Evolutionary conservation across 768 basidiomycete species (phyloP).

Genomic region (Glaciozyma antarctica): DNA sequence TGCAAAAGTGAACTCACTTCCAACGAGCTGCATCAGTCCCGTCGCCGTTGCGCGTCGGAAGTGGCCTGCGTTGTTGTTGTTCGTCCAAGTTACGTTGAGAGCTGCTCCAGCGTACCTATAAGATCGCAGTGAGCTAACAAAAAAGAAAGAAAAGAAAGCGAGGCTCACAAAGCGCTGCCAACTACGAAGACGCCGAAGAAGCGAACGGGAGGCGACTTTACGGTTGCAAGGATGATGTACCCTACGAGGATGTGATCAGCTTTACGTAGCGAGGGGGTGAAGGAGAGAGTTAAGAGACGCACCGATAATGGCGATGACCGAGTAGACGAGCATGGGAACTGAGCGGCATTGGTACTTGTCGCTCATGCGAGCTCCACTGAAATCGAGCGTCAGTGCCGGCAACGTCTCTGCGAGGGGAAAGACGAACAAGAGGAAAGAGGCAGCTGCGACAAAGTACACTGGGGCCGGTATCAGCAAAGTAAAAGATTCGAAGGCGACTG

Average conservation of each 20-base stretch:
- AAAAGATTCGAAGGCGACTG: neutral
- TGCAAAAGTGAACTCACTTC: too few species aligned
- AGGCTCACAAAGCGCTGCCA: neutral
- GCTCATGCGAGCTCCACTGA: neutral
- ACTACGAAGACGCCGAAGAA: neutral
- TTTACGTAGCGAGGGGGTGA: too few species aligned
- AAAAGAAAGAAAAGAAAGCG: neutral
- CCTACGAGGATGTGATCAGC: neutral
- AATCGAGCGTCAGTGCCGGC: too few species aligned
- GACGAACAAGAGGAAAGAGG: neutral
- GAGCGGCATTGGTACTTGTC: neutral
- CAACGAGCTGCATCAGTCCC: too few species aligned
- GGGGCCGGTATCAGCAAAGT: neutral
- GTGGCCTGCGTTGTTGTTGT: constrained; percentile 16
- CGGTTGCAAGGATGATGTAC: neutral
- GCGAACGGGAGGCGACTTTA: neutral
- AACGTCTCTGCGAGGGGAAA: too few species aligned
- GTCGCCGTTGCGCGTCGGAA: constrained; percentile 22
- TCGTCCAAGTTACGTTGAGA: neutral
- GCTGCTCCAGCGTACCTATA: neutral
- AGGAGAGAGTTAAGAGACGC: neutral
- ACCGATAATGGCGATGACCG: neutral
- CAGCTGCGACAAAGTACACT: constrained; percentile 16
- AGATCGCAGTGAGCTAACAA: neutral
- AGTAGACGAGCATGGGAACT: neutral